A percentile compares a stretch with the other conserved stretches of the same genome.
These are phyloP conservation scores for Mesembryanthemum crystallinum DNA, from an alignment of 148 eudicot species.

Conservation along the genomic window DNA sequence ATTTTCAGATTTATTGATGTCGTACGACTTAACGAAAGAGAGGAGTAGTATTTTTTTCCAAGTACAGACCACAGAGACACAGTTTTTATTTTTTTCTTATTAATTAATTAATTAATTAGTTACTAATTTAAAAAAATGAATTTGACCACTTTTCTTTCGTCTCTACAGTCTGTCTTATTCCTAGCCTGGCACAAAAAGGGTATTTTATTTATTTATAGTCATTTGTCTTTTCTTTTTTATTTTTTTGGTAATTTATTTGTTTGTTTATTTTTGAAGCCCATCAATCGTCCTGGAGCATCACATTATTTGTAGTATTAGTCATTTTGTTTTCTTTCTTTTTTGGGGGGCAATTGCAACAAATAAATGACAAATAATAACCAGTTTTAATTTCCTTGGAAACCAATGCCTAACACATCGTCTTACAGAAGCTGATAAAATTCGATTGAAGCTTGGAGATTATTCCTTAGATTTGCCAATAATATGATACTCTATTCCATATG, in stretches of 20 bases:
- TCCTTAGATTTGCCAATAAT: too few relatives aligned
- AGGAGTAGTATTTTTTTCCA: not conserved
- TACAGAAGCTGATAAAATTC: too few relatives aligned
- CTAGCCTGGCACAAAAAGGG: conserved; percentile 5
- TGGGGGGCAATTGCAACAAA: too few relatives aligned
- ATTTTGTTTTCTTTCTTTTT: too few relatives aligned
- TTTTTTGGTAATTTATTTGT: not conserved
- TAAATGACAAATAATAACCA: too few relatives aligned
- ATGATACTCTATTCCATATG: too few relatives aligned
- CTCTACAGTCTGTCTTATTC: conserved; percentile 12
- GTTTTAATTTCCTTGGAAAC: too few relatives aligned
- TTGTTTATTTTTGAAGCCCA: not conserved
- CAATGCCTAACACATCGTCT: too few relatives aligned
- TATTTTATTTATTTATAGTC: not conserved
- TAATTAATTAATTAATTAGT: not conserved
- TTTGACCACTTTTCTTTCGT: conserved; percentile 9
- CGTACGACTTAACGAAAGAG: not conserved
- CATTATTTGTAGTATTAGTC: not conserved
- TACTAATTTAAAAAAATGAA: too few relatives aligned
- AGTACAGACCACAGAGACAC: conserved; percentile 13
- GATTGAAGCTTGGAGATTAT: too few relatives aligned
- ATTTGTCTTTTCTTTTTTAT: not conserved
- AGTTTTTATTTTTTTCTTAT: not conserved
- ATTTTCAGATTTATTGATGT: not conserved
- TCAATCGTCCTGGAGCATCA: not conserved